Conservation (phyloP, 371 early-diverging fungal genomes). For the Mortierella sp. region DNA sequence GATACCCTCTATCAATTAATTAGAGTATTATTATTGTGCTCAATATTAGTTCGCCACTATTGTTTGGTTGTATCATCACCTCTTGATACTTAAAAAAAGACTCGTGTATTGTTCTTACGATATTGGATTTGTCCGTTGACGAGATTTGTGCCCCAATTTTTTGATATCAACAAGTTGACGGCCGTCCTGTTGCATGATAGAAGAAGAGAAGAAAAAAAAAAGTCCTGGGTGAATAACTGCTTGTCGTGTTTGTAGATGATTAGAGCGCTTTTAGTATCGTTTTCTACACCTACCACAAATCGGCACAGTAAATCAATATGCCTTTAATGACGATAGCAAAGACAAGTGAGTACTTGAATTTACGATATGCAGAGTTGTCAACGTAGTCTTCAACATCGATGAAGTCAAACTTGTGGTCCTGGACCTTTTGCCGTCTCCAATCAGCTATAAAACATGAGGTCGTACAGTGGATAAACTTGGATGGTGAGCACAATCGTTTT, state of each 20-base stretch:
- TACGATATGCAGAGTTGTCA: slow-evolving; percentile 56
- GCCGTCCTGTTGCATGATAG: slow-evolving; percentile 37
- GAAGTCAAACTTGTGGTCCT: slow-evolving; percentile 91
- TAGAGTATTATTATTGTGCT: no score
- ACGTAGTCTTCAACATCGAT: slow-evolving; percentile 86
- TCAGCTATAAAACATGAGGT: slow-evolving; percentile 27
- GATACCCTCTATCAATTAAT: slow-evolving; percentile 15
- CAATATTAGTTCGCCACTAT: no score
- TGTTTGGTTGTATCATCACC: no score
- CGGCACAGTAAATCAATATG: slow-evolving; percentile 79
- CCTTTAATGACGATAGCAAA: slow-evolving; percentile 80
- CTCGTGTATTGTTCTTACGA: slow-evolving; percentile 4
- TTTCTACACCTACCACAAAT: slow-evolving; percentile 66
- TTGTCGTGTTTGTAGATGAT: neutral
- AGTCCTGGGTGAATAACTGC: neutral
- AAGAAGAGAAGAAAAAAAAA: slow-evolving; percentile 19
- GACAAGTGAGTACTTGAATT: slow-evolving; percentile 71
- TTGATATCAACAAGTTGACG: slow-evolving; percentile 45
- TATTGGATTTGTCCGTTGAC: slow-evolving; percentile 10
- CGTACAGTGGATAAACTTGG: slow-evolving; percentile 8
- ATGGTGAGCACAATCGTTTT: slow-evolving; percentile 3
- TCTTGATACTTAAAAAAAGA: neutral
- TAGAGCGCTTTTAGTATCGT: no score
- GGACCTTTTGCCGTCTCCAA: slow-evolving; percentile 66
- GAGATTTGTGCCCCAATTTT: slow-evolving; percentile 21